A percentile compares a stretch with the other conserved stretches of the same genome.
phyloP scores from a whole-genome alignment of 495 filamentous ascomycete species.

The Cryomyces minteri region DNA sequence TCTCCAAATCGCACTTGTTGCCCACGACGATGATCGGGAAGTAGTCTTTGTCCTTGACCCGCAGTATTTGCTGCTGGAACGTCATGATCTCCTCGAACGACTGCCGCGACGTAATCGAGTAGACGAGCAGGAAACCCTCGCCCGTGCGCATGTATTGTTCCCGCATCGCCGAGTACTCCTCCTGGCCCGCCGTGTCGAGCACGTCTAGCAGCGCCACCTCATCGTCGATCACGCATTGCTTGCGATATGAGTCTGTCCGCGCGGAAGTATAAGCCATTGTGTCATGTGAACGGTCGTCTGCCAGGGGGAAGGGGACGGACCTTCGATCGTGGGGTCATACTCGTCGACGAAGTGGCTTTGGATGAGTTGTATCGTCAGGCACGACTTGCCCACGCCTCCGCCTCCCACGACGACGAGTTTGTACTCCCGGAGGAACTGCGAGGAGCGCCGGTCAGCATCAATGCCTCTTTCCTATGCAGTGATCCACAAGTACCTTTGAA shows the following conservation, averaged over 20 bases:
- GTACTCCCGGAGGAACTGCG: constrained; percentile 91
- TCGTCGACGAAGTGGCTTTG: constrained; percentile 98
- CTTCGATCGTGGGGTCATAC: constrained; percentile 98
- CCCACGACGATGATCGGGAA: constrained; percentile 99
- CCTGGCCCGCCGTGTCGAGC: constrained; percentile 92
- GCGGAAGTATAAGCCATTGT: no score
- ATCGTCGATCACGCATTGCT: constrained; percentile 97
- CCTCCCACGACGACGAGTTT: constrained; percentile 97
- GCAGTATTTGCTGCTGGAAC: constrained; percentile 94
- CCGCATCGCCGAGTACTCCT: constrained; percentile 98
- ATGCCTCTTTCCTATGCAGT: neutral
- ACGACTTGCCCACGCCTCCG: constrained; percentile 97
- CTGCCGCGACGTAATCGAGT: constrained; percentile 93
- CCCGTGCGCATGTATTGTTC: constrained; percentile 99
- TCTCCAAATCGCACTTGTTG: constrained; percentile 96
- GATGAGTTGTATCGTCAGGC: constrained; percentile 97
- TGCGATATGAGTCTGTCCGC: constrained; percentile 83
- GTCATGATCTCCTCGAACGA: constrained; percentile 97
- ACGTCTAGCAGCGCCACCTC: constrained; percentile 95
- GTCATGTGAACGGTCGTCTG: neutral
- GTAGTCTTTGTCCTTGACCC: constrained; percentile 98
- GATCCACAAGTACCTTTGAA: neutral
- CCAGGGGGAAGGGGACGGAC: constrained; percentile 29
- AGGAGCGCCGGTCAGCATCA: neutral
- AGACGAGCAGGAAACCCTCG: constrained; percentile 93